phyloP scores from a whole-genome alignment of 768 basidiomycete species.

The Tricholoma saponaceum region DNA sequence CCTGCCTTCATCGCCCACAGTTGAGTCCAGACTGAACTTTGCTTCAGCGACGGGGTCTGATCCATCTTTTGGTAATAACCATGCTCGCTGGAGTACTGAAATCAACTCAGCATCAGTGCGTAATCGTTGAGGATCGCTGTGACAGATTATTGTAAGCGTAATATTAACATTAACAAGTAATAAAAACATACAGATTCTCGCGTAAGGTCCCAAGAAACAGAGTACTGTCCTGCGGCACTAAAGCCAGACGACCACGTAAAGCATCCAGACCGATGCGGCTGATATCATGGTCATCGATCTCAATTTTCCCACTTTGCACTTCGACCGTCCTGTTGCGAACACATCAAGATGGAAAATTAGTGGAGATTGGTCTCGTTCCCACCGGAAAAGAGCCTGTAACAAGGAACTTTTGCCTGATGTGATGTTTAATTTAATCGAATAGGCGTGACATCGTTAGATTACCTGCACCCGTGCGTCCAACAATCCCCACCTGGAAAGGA shows the following conservation, averaged over 20 bases:
- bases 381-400: conserved; percentile 55
- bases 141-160: neutral
- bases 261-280: conserved; percentile 48
- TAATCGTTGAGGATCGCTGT: conserved; percentile 27
- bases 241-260: conserved; percentile 49
- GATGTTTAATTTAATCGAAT: neutral
- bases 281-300: conserved; percentile 55
- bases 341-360: neutral
- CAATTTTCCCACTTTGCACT: conserved; percentile 50
- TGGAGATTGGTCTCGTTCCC: conserved; percentile 4
- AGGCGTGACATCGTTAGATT: neutral
- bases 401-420: conserved; percentile 49
- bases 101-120: conserved; percentile 61
- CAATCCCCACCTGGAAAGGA: conserved; percentile 36
- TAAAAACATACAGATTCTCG: conserved; percentile 35
- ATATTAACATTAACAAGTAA: neutral
- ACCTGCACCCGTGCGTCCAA: conserved; percentile 45
- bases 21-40: conserved; percentile 66
- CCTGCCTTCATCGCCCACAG: conserved; percentile 61
- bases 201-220: conserved; percentile 50
- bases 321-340: conserved; percentile 48
- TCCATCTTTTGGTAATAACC: conserved; percentile 52
- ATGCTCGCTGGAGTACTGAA: conserved; percentile 54
- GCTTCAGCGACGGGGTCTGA: conserved; percentile 44
- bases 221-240: conserved; percentile 66